Conservation (phyloP, 2,329 filamentous ascomycete genomes). For the Pestalotiopsis fici region DNA sequence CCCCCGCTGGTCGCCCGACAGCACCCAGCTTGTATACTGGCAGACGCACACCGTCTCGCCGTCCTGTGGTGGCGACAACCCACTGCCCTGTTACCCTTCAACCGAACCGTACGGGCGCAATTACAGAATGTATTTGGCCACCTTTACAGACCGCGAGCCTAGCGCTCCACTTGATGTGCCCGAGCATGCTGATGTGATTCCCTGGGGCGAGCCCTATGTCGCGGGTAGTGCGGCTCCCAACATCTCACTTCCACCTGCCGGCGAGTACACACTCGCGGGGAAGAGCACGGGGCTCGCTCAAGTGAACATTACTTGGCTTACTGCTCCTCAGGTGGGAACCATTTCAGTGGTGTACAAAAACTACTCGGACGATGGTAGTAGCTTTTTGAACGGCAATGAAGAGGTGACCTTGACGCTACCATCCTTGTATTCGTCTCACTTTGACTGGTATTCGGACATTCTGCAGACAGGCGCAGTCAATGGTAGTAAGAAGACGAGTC, state of each 20-base stretch:
- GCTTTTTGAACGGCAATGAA: slow-evolving; percentile 34
- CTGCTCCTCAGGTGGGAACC: slow-evolving; percentile 16
- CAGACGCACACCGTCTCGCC: slow-evolving; percentile 38
- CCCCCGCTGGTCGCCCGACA: slow-evolving; percentile 40
- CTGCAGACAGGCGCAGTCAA: slow-evolving; percentile 27
- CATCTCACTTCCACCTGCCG: neutral
- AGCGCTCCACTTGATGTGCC: slow-evolving; percentile 18
- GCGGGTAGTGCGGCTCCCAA: slow-evolving; percentile 16
- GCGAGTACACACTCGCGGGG: slow-evolving; percentile 20
- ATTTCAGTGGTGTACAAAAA: slow-evolving; percentile 35
- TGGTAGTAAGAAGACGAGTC: slow-evolving; percentile 38
- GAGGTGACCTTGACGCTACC: slow-evolving; percentile 27
- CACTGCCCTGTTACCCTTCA: slow-evolving; percentile 39
- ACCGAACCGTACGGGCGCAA: slow-evolving; percentile 37
- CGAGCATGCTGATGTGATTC: slow-evolving; percentile 27
- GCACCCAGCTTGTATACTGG: slow-evolving; percentile 42
- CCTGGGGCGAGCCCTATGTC: slow-evolving; percentile 34
- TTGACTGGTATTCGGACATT: slow-evolving; percentile 41
- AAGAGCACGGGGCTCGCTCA: slow-evolving; percentile 15
- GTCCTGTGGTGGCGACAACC: slow-evolving; percentile 43
- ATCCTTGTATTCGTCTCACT: slow-evolving; percentile 21
- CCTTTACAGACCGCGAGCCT: slow-evolving; percentile 32
- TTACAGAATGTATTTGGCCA: slow-evolving; percentile 43
- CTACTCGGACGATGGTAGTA: slow-evolving; percentile 35
- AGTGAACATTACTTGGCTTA: slow-evolving; percentile 17